These are phyloP conservation scores for Neurospora sp. DNA, from an alignment of 495 filamentous ascomycete genomes.

Conservation along the genomic window DNA sequence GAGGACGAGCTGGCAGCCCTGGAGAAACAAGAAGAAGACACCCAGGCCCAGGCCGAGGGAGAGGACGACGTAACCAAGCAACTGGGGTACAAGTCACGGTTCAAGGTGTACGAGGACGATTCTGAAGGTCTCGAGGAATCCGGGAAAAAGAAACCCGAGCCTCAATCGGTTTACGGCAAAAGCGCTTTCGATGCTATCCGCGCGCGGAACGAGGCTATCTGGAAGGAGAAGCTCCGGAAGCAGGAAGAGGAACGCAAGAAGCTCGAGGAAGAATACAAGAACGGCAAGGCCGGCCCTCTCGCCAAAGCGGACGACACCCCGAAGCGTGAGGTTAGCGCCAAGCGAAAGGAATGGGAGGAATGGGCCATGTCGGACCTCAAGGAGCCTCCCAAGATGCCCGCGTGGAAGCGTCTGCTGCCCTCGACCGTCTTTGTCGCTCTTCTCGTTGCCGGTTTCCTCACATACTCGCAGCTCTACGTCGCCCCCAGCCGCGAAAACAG, in stretches of 20 bases:
- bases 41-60: conserved; percentile 12
- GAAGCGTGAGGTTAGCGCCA: conserved; percentile 22
- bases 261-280: conserved; percentile 40
- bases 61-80: conserved; percentile 12
- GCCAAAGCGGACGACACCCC: conserved; percentile 25
- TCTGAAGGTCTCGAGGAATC: conserved; percentile 1
- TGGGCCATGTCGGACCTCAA: conserved; percentile 31
- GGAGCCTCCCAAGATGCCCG: conserved; percentile 37
- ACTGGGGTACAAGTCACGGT: conserved; percentile 19
- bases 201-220: conserved; percentile 29
- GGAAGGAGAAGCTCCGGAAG: conserved; percentile 36
- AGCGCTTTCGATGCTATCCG: conserved; percentile 41
- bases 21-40: conserved; percentile 39
- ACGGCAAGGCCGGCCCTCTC: conserved; percentile 37
- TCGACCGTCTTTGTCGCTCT: conserved; percentile 46
- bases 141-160: conserved; percentile 2
- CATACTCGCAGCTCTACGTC: conserved; percentile 51
- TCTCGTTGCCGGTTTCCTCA: conserved; percentile 39
- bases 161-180: conserved; percentile 28
- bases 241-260: conserved; percentile 39
- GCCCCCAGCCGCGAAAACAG: conserved; percentile 48
- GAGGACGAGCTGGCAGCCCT: conserved; percentile 50
- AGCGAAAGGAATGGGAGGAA: conserved; percentile 25
- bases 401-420: conserved; percentile 54
- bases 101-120: conserved; percentile 16